Base-by-base conservation (phyloP, 2,329 filamentous ascomycete genomes). In the Penicillium carneum region DNA sequence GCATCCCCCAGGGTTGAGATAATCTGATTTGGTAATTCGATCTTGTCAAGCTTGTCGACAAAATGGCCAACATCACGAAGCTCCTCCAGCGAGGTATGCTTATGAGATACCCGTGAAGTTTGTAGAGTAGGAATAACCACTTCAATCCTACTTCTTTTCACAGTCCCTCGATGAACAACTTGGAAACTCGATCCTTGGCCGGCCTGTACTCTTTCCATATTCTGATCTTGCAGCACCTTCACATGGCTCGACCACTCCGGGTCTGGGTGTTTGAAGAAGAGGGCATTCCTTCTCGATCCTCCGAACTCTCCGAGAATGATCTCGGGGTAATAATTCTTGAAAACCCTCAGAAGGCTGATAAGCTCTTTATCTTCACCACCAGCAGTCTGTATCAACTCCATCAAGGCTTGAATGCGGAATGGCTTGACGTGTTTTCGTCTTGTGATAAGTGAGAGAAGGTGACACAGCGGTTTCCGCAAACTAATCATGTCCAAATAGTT, bases 251-350 rank as follows among this genome's bases (percentile, higher is more conserved):
- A 84, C 92, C 92, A 96, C 77, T 90, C 86, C 3, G 82, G 80
- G 72, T 94, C 89, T n/a, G 90, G 90, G 71, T 91, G 89, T 83
- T 89, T 74, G 64, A 72, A 75, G 50, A 69, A 77, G 63, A 71
- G 75, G 57, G 67, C 77, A 72, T 72, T 69, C 63, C 72, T 70
- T 23, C 71, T 73, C 39, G 72, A 65, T 20, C 70, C 81, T 33
- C 87, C 84, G 4, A 86, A 82, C 65, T 90, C 89, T 23, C 89
- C 90, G 14, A 94, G 85, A 61, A 96, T 91, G 57, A 96, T 91
- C 74, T 96, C 92, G 0, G 92, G 92, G 71, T 94, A 96, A 76
- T 94, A 96, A 74, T 94, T 92, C 73, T 95, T 95, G 80, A 89
- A 96, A n/a, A 94, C 87, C 57, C 90, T 86, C 51, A 96, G 80